phyloP scores from a whole-genome alignment of 1,139 yeast genomes.

The Hansenula sp. region DNA sequence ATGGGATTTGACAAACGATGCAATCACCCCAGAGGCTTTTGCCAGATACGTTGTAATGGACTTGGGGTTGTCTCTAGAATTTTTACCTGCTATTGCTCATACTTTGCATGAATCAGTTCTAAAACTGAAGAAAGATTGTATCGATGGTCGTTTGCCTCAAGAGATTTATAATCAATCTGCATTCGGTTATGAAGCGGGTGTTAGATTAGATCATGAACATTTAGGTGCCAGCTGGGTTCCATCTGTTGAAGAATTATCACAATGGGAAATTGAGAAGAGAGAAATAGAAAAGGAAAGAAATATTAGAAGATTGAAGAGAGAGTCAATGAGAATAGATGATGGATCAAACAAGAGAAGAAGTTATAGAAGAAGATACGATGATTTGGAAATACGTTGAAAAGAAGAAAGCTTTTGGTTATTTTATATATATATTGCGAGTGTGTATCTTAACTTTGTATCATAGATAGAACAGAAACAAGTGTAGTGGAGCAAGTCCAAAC shows the following conservation, averaged over 20 bases:
- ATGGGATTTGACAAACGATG: slow-evolving; percentile 75
- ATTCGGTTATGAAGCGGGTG: slow-evolving; percentile 58
- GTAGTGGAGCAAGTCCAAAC: no score
- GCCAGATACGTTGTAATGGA: slow-evolving; percentile 82
- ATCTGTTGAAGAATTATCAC: slow-evolving; percentile 75
- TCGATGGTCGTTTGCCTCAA: slow-evolving; percentile 73
- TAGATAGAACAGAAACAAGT: no score
- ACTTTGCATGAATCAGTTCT: slow-evolving; percentile 78
- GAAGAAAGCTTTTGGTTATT: not conserved
- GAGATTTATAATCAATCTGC: slow-evolving; percentile 57
- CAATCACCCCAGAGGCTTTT: slow-evolving; percentile 77
- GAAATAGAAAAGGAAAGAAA: slow-evolving; percentile 95
- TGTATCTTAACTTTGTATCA: no score
- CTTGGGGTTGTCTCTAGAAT: slow-evolving; percentile 80
- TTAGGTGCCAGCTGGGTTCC: slow-evolving; percentile 88
- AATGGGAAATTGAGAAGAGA: slow-evolving; percentile 91
- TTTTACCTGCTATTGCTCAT: slow-evolving; percentile 86
- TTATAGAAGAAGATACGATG: slow-evolving; percentile 54
- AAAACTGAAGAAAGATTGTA: slow-evolving; percentile 74
- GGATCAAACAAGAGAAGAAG: slow-evolving; percentile 43
- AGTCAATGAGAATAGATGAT: slow-evolving; percentile 65
- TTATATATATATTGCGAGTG: not conserved
- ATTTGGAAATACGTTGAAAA: slow-evolving; percentile 34
- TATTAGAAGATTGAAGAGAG: slow-evolving; percentile 87
- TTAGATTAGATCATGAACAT: slow-evolving; percentile 56